Percentiles rank a stretch among this genome's conserved stretches.
These are phyloP conservation scores for Oehlia diaphana DNA, from an alignment of 192 early-diverging fungal genomes.

Conservation along the genomic window DNA sequence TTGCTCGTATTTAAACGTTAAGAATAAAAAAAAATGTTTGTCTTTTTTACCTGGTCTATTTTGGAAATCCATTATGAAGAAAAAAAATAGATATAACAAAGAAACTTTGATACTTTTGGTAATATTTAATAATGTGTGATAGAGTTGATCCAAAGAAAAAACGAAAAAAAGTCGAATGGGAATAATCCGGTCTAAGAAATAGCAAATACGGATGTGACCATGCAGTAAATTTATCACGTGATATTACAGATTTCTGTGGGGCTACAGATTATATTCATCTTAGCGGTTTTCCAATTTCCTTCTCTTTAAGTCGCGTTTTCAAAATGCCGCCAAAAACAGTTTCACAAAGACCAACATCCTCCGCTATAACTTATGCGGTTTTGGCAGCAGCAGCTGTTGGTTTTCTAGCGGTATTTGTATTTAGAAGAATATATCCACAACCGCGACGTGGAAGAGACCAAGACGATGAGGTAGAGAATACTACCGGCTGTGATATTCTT, in stretches of 20 bases:
- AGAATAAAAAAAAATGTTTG: background rate
- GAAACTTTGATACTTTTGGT: no score
- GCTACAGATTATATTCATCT: no score
- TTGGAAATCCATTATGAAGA: slow-evolving; percentile 22
- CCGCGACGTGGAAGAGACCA: slow-evolving; percentile 8
- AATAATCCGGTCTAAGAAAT: no score
- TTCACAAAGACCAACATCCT: background rate
- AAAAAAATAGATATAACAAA: no score
- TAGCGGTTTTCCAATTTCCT: background rate
- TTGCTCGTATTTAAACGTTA: no score
- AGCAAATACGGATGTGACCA: no score
- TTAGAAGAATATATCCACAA: background rate
- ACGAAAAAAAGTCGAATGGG: no score
- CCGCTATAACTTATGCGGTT: background rate
- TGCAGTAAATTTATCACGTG: no score
- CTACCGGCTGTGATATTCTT: background rate
- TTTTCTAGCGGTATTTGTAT: slow-evolving; percentile 4
- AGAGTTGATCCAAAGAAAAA: no score
- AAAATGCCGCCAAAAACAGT: slow-evolving; percentile 1
- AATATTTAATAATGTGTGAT: no score
- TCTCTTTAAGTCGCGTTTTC: background rate
- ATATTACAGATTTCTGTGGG: no score
- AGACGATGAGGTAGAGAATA: background rate
- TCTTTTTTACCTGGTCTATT: slow-evolving; percentile 11
- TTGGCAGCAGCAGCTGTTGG: slow-evolving; percentile 19